Percentiles rank a stretch among this genome's conserved stretches.
phyloP scores from a whole-genome alignment of 768 basidiomycete genomes.

The Termitomyces sp. region DNA sequence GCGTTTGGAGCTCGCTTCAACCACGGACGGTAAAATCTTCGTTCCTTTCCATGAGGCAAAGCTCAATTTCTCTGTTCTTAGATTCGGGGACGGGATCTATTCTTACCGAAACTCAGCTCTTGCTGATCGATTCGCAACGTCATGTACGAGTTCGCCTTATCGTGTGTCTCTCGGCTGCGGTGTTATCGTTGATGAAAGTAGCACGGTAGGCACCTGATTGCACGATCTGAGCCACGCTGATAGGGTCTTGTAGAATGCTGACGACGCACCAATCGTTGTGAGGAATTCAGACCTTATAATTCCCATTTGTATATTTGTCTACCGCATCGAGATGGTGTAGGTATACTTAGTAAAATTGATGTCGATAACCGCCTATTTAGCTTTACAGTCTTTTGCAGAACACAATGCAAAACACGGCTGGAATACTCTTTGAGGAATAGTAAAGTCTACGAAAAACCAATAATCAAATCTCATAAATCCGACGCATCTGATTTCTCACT shows the following conservation, averaged over 20 bases:
- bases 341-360: neutral
- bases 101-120: conserved; percentile 55
- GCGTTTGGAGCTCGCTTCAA: conserved; percentile 53
- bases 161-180: conserved; percentile 64
- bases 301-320: conserved; percentile 2
- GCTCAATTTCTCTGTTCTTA: conserved; percentile 19
- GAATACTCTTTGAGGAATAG: neutral
- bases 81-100: conserved; percentile 62
- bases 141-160: conserved; percentile 63
- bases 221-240: conserved; percentile 5
- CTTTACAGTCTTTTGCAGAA: neutral
- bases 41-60: neutral
- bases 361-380: neutral
- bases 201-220: conserved; percentile 7
- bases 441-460: too few relatives aligned
- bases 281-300: conserved; percentile 24
- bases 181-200: conserved; percentile 34
- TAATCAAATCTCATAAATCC: too few relatives aligned
- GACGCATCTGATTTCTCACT: too few relatives aligned
- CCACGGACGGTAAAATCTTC: conserved; percentile 45
- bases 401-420: too few relatives aligned
- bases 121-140: conserved; percentile 61
- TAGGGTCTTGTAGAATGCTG: conserved; percentile 33
- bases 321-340: neutral
- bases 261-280: conserved; percentile 51